These are phyloP conservation scores for Phytophthora pini DNA, from an alignment of 352 stramenopile genomes.

Conservation along the genomic window DNA sequence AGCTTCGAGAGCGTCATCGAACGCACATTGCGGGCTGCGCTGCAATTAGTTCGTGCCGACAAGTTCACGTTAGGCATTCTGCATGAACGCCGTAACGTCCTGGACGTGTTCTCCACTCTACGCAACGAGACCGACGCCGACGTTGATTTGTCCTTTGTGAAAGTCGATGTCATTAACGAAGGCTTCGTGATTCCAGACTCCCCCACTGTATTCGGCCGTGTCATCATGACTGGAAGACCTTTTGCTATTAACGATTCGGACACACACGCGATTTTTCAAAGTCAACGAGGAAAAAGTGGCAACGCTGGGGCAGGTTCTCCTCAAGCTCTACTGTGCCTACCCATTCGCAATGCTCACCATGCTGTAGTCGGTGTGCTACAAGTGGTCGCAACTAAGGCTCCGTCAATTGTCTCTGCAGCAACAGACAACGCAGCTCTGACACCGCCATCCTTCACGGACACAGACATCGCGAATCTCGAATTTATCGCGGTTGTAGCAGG, in stretches of 20 bases:
- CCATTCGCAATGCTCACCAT: slow-evolving; percentile 71
- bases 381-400: slow-evolving; percentile 37
- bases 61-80: slow-evolving; percentile 71
- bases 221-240: slow-evolving; percentile 68
- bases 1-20: slow-evolving; percentile 66
- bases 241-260: slow-evolving; percentile 65
- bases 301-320: slow-evolving; percentile 28
- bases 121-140: neutral
- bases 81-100: slow-evolving; percentile 64
- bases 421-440: neutral
- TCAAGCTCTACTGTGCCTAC: slow-evolving; percentile 64
- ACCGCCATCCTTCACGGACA: slow-evolving; percentile 42
- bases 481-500: slow-evolving; percentile 66
- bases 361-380: slow-evolving; percentile 68
- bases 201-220: slow-evolving; percentile 65
- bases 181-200: slow-evolving; percentile 64
- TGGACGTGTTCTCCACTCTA: slow-evolving; percentile 58
- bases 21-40: slow-evolving; percentile 51
- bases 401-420: slow-evolving; percentile 10
- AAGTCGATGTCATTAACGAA: slow-evolving; percentile 50
- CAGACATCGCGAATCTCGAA: slow-evolving; percentile 55
- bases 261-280: slow-evolving; percentile 66
- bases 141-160: slow-evolving; percentile 17
- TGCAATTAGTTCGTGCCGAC: slow-evolving; percentile 65
- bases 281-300: slow-evolving; percentile 31